Conservation (phyloP, 495 filamentous ascomycete species). For the Jackrogersella minutella region DNA sequence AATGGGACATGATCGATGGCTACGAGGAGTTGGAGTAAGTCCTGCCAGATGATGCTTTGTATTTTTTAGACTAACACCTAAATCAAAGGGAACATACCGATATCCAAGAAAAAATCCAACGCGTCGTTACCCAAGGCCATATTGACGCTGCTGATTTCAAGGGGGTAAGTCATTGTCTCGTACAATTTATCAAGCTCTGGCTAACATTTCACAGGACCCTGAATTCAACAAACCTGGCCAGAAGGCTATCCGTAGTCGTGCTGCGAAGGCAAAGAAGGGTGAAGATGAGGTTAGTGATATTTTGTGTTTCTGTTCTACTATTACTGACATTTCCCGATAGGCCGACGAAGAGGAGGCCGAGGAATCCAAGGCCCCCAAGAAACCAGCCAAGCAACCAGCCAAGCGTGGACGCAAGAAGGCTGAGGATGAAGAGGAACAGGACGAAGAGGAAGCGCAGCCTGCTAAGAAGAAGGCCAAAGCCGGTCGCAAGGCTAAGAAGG, state of each 20-base stretch:
- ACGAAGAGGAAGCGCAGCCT: constrained; percentile 36
- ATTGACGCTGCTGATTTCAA: constrained; percentile 81
- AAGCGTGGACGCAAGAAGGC: constrained; percentile 53
- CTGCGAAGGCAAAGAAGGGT: constrained; percentile 53
- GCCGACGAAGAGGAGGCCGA: constrained; percentile 31
- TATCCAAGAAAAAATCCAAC: constrained; percentile 66
- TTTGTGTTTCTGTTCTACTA: neutral
- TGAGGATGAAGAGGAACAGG: constrained; percentile 42
- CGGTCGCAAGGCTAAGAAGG: constrained; percentile 29
- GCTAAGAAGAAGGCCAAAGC: constrained; percentile 33
- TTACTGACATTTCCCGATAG: constrained; percentile 20
- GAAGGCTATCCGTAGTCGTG: constrained; percentile 63
- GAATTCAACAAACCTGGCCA: constrained; percentile 73
- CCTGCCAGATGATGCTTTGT: neutral
- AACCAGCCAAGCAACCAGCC: too few relatives aligned
- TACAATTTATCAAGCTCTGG: neutral
- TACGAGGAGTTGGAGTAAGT: constrained; percentile 70
- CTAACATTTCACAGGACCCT: constrained; percentile 61
- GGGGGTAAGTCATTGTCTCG: constrained; percentile 63
- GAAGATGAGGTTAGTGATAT: constrained; percentile 43
- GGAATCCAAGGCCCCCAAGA: constrained; percentile 42
- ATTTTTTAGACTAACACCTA: constrained; percentile 7
- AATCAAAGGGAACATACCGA: constrained; percentile 51
- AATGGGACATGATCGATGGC: constrained; percentile 67
- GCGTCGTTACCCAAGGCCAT: constrained; percentile 72